Conservation (phyloP, 176 grass and related monocot genomes). For the Paspalum notatum region DNA sequence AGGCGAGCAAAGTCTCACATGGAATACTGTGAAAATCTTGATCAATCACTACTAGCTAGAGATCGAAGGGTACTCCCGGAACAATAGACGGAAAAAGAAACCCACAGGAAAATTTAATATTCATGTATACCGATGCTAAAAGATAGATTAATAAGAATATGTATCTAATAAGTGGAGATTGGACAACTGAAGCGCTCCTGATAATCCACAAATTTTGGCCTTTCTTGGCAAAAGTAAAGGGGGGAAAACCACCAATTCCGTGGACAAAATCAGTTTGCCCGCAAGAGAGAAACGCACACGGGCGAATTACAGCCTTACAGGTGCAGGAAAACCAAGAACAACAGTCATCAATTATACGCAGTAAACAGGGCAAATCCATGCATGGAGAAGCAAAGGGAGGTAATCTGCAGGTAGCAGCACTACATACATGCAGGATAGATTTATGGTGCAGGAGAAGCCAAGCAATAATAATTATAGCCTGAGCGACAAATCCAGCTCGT, state of each 20-base stretch:
- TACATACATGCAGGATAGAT: too few species aligned
- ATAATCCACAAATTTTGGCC: neutral
- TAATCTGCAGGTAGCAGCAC: too few species aligned
- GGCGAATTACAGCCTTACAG: neutral
- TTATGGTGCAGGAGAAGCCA: neutral
- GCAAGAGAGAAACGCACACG: neutral
- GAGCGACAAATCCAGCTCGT: slow-evolving; percentile 19
- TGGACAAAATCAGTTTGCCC: neutral
- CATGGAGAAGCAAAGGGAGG: too few species aligned
- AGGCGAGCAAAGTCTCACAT: neutral
- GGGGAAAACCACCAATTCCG: neutral
- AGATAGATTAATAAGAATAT: too few species aligned
- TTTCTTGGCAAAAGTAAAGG: neutral
- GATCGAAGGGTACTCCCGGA: neutral
- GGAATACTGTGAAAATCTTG: slow-evolving; percentile 1
- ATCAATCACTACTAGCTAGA: neutral
- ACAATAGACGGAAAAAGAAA: neutral
- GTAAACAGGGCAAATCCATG: neutral
- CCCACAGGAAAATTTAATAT: neutral
- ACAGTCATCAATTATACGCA: too few species aligned
- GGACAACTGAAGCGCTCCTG: neutral
- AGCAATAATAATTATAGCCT: slow-evolving; percentile 12
- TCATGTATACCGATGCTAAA: neutral
- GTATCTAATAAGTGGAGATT: neutral
- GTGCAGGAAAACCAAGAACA: neutral